Conservation (phyloP, 2,329 filamentous ascomycete species). For the Diaporthe vaccinii region DNA sequence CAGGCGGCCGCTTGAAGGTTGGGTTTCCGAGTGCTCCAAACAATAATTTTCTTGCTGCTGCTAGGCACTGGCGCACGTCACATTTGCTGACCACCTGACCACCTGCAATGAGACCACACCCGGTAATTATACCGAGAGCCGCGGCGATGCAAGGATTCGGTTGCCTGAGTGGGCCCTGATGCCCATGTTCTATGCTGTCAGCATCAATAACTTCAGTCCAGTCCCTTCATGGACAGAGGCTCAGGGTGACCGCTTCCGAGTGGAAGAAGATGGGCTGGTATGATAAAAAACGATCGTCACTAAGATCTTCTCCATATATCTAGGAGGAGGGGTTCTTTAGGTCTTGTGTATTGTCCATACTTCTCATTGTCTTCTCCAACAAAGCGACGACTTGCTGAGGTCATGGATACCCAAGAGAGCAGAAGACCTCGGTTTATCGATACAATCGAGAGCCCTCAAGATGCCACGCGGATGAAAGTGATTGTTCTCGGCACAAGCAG, state of each 20-base stretch:
- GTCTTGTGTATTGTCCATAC: too few relatives aligned
- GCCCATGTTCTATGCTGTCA: background rate
- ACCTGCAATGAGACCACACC: background rate
- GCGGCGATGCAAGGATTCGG: slow-evolving; percentile 7
- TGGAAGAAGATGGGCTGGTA: background rate
- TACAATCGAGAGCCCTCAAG: background rate
- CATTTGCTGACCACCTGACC: slow-evolving; percentile 10
- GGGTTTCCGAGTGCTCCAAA: background rate
- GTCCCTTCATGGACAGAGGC: background rate
- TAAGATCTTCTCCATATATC: background rate
- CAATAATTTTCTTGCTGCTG: background rate
- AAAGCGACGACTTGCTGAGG: background rate
- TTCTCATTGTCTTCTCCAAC: background rate
- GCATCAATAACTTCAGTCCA: background rate
- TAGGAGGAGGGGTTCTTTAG: background rate
- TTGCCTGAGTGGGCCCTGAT: background rate
- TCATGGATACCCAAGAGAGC: background rate
- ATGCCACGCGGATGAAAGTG: background rate
- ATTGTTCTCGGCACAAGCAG: slow-evolving; percentile 5
- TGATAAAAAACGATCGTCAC: background rate
- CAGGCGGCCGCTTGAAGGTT: background rate
- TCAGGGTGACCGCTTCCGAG: background rate
- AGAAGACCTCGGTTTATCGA: background rate
- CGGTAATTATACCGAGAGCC: slow-evolving; percentile 2
- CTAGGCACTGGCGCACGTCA: background rate